A percentile compares a stretch with the other conserved stretches of the same genome.
These are phyloP conservation scores for Cadophora gregata DNA, from an alignment of 2,329 filamentous ascomycete species.

Conservation along the genomic window DNA sequence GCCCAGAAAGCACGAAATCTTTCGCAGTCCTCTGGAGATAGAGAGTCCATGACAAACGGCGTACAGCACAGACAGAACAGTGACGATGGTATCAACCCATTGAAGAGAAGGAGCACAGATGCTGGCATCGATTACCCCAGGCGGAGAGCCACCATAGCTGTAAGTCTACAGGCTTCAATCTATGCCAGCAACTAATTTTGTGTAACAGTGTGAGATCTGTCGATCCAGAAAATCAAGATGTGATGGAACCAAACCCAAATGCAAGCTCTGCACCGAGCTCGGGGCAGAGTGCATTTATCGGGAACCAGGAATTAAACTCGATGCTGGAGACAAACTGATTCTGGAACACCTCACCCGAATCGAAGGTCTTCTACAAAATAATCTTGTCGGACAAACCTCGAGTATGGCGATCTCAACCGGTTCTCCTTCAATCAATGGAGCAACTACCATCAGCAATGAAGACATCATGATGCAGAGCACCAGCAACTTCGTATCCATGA, in stretches of 20 bases:
- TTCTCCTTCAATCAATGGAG: slow-evolving; percentile 69
- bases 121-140: slow-evolving; percentile 67
- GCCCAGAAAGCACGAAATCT: slow-evolving; percentile 61
- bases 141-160: slow-evolving; percentile 68
- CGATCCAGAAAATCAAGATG: slow-evolving; percentile 81
- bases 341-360: slow-evolving; percentile 79
- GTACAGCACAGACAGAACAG: slow-evolving; percentile 50
- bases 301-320: slow-evolving; percentile 85
- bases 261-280: slow-evolving; percentile 81
- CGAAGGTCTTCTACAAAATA: slow-evolving; percentile 78
- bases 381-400: slow-evolving; percentile 58
- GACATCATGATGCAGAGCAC: slow-evolving; percentile 54
- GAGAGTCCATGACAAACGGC: slow-evolving; percentile 45
- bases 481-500: slow-evolving; percentile 56
- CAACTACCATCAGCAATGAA: slow-evolving; percentile 65
- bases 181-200: slow-evolving; percentile 29
- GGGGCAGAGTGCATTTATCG: slow-evolving; percentile 85
- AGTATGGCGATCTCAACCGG: slow-evolving; percentile 63
- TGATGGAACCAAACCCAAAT: slow-evolving; percentile 81
- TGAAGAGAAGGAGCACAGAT: slow-evolving; percentile 68
- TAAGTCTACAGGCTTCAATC: slow-evolving; percentile 48
- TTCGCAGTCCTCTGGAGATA: slow-evolving; percentile 59
- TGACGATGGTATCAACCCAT: slow-evolving; percentile 62
- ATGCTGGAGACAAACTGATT: slow-evolving; percentile 86
- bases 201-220: slow-evolving; percentile 75